Evolutionary conservation across 495 filamentous ascomycete species (phyloP), one percentile per base, ranked within the genome.

Genomic region (Xylaria scruposa): DNA sequence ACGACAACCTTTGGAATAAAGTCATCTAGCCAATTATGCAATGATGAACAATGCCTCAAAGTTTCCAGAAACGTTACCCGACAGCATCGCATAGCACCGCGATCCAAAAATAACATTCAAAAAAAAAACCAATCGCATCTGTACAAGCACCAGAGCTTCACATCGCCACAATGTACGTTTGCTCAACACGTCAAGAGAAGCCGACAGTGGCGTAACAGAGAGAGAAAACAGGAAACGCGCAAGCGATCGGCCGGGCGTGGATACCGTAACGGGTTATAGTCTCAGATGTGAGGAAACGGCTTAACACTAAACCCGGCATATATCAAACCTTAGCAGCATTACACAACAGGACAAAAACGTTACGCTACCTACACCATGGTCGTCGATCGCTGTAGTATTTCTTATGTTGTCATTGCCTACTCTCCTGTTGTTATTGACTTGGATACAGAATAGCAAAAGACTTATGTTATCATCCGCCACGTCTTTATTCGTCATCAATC

Each of bases 231-330:
- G 9, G 63, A 46, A 53, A 67, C 26, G 46, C 26, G 44, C 46
- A 53, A 67, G 9, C 53, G 65, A 67, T 67, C 65, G 65, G 49
- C 49, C 49, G 49, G 49, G n/a, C 9, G 3, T 15, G 47, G 29
- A 31, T 56, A 56, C 65, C 44, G 13, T 44, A 56, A 56, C 36
- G 49, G 49, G 49, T 26, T 17, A 42, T 36, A 49, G 21, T 26
- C 9, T 29, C n/a, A 40, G 33, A 40, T 40, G 44, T 21, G 8
- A 67, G 38, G 47, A 51, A n/a, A 13, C 31, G 24, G 21, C 60
- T 44, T 63, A 65, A 67, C 19, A 36, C 46, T 4, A 13, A 67
- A 33, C 63, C 63, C 42, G 17, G 63, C 44, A 67, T 53, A 67
- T 67, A 67, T 36, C 46, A 53, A 9, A 29, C 47, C 6, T 24